Evolutionary conservation across 2,329 filamentous ascomycete genomes (phyloP).

Genomic region (Cladosporium oxysporum): DNA sequence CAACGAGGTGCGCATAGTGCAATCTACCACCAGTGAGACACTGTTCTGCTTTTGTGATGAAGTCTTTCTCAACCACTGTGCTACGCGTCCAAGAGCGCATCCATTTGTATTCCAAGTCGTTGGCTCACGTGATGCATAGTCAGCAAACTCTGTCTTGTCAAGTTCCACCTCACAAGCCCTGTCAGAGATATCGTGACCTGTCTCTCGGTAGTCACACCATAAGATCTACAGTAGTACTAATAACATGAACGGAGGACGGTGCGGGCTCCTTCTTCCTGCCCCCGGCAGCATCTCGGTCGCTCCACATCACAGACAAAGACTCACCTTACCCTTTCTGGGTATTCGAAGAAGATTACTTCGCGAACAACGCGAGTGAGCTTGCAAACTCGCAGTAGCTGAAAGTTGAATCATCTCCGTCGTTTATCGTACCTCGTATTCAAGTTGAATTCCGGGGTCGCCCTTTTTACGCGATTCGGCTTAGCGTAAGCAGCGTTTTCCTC

Average conservation of each 20-base stretch:
- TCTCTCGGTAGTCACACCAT: background rate
- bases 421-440: too few species aligned
- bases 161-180: background rate
- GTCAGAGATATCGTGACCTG: background rate
- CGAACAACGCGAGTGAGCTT: background rate
- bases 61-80: too few species aligned
- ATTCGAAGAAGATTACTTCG: background rate
- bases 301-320: background rate
- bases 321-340: background rate
- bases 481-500: background rate
- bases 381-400: background rate
- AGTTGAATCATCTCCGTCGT: background rate
- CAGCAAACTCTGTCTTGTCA: background rate
- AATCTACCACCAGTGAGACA: background rate
- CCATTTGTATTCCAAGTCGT: too few species aligned
- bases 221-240: background rate
- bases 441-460: background rate
- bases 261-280: background rate
- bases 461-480: background rate
- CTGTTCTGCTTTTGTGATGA: background rate
- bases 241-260: background rate
- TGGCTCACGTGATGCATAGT: background rate
- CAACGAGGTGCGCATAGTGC: background rate
- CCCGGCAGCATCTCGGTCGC: background rate
- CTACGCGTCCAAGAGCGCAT: too few species aligned